A percentile compares a stretch with the other conserved stretches of the same genome.
Conservation (phyloP, 2,329 filamentous ascomycete species). For the Pezizomycotina sp. region DNA sequence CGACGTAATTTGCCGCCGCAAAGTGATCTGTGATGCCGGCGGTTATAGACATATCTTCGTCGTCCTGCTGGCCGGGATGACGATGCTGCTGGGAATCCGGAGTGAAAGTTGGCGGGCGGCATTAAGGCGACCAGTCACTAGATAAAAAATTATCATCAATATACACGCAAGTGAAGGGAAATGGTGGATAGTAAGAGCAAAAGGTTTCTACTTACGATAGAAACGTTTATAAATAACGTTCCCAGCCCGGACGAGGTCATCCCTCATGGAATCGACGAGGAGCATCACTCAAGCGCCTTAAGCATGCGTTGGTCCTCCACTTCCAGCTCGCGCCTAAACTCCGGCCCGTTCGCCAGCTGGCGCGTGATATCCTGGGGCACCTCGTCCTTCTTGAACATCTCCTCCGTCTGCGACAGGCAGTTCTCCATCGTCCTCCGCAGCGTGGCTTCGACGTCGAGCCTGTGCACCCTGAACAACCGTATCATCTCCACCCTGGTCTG, state of each 20-base stretch:
- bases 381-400: constrained; percentile 25
- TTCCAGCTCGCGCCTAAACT: constrained; percentile 48
- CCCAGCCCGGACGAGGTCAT: constrained; percentile 50
- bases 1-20: constrained; percentile 20
- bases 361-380: constrained; percentile 28
- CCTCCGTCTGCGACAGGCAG: constrained; percentile 29
- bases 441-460: constrained; percentile 56
- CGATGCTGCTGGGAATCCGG: constrained; percentile 36
- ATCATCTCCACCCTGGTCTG: constrained; percentile 52
- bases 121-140: constrained; percentile 30
- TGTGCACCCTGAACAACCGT: constrained; percentile 55
- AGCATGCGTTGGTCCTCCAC: constrained; percentile 55
- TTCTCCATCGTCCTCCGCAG: constrained; percentile 47
- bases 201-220: constrained; percentile 47
- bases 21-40: constrained; percentile 11
- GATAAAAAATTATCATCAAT: constrained; percentile 27
- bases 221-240: constrained; percentile 67
- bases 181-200: neutral
- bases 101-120: constrained; percentile 40
- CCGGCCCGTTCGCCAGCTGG: constrained; percentile 42
- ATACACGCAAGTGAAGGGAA: too few species aligned
- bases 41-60: constrained; percentile 22
- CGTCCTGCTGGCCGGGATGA: constrained; percentile 31
- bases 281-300: constrained; percentile 67
- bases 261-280: constrained; percentile 55